Evolutionary conservation across 345 rosid genomes (phyloP).

Genomic region (Combretum micranthum): DNA sequence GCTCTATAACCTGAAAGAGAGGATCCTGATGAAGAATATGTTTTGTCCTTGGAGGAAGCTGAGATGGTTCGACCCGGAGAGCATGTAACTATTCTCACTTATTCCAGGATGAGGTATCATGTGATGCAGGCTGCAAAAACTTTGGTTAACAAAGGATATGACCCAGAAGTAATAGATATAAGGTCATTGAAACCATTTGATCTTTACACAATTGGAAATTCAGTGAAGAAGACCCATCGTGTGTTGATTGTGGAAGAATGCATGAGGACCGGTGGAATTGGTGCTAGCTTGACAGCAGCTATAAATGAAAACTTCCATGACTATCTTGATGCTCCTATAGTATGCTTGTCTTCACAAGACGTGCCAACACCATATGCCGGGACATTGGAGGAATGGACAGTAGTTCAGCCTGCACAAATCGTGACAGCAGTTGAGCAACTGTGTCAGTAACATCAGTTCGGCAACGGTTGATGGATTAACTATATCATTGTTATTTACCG

Average conservation of each 20-base stretch:
- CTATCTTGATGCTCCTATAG: constrained; percentile 81
- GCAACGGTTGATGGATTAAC: too few species aligned
- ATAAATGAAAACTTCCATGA: constrained; percentile 84
- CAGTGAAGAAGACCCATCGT: constrained; percentile 83
- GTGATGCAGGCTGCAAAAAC: constrained; percentile 97
- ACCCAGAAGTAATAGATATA: constrained; percentile 89
- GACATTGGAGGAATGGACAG: constrained; percentile 83
- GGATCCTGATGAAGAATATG: constrained; percentile 87
- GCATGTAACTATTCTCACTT: constrained; percentile 77
- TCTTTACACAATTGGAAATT: constrained; percentile 81
- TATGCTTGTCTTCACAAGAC: constrained; percentile 92
- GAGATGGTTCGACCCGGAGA: constrained; percentile 97
- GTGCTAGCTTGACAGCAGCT: constrained; percentile 88
- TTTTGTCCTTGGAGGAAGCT: constrained; percentile 87
- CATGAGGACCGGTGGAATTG: constrained; percentile 95
- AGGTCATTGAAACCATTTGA: constrained; percentile 91
- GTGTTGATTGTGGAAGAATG: constrained; percentile 94
- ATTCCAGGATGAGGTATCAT: constrained; percentile 94
- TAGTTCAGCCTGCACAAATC: constrained; percentile 91
- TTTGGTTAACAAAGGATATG: constrained; percentile 83
- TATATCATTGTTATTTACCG: too few species aligned
- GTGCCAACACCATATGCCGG: constrained; percentile 95
- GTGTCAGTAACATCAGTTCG: constrained; percentile 37
- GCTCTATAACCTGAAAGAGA: constrained; percentile 97
- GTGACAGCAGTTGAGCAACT: constrained; percentile 92